Evolutionary conservation across 2,329 filamentous ascomycete species (phyloP).

Genomic region (Thielaviopsis punctulata): DNA sequence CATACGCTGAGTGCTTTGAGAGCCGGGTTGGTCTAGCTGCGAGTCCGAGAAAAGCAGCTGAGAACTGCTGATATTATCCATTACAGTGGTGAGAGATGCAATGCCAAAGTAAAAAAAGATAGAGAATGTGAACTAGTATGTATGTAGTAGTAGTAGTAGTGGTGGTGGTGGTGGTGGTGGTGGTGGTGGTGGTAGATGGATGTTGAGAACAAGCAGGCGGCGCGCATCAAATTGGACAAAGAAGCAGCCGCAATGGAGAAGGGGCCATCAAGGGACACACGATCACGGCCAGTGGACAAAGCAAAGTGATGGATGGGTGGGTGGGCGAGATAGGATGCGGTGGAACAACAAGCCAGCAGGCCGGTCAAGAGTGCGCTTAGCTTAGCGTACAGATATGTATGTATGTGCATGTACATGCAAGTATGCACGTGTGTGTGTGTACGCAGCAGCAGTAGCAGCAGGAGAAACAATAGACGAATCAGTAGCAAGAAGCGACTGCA

Average conservation of each 20-base stretch:
- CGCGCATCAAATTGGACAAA: background rate
- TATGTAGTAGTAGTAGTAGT: no score
- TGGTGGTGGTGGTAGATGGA: background rate
- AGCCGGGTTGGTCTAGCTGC: background rate
- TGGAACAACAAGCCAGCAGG: background rate
- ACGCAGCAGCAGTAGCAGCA: no score
- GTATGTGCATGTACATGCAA: no score
- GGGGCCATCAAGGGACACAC: background rate
- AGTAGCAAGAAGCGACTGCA: no score
- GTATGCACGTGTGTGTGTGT: no score
- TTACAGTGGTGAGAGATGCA: background rate
- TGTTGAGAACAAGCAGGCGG: background rate
- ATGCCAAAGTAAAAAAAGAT: background rate
- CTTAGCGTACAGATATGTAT: no score
- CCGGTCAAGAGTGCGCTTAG: background rate
- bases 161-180: background rate
- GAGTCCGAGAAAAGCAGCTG: background rate
- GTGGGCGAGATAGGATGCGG: background rate
- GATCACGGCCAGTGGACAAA: background rate
- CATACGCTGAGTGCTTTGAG: background rate
- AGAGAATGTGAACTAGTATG: background rate
- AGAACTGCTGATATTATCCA: background rate
- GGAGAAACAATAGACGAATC: no score
- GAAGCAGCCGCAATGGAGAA: background rate
- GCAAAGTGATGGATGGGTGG: background rate